phyloP scores from a whole-genome alignment of 768 basidiomycete species.

The Agaricus blazei region DNA sequence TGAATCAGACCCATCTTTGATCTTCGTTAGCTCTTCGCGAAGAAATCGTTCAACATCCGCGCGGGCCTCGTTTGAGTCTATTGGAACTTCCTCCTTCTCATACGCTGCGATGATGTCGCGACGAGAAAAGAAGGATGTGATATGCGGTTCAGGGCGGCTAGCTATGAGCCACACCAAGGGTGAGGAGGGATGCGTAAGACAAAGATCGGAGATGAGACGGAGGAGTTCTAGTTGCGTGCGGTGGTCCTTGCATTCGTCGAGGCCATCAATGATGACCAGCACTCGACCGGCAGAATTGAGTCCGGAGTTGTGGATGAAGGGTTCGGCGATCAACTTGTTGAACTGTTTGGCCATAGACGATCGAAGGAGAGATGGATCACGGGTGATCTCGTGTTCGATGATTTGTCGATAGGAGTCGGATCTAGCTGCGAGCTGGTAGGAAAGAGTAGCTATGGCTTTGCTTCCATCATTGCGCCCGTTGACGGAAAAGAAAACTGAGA shows the following conservation, averaged over 20 bases:
- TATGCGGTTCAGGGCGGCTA: background rate
- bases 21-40: background rate
- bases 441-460: background rate
- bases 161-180: constrained; percentile 3
- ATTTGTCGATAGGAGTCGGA: background rate
- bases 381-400: background rate
- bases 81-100: background rate
- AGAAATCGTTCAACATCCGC: background rate
- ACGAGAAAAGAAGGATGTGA: background rate
- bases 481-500: too few species aligned
- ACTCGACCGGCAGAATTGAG: too few species aligned
- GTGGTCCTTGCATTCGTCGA: background rate
- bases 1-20: background rate
- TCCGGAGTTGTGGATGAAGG: too few species aligned
- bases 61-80: background rate
- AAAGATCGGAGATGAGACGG: background rate
- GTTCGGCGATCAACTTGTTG: too few species aligned
- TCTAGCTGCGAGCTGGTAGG: background rate
- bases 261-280: background rate
- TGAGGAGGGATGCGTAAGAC: background rate
- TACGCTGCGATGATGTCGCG: background rate
- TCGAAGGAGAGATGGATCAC: background rate
- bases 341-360: too few species aligned
- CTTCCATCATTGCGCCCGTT: too few species aligned
- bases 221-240: background rate